Conservation (phyloP, 345 rosid genomes). For the Linum usitatissimum region DNA sequence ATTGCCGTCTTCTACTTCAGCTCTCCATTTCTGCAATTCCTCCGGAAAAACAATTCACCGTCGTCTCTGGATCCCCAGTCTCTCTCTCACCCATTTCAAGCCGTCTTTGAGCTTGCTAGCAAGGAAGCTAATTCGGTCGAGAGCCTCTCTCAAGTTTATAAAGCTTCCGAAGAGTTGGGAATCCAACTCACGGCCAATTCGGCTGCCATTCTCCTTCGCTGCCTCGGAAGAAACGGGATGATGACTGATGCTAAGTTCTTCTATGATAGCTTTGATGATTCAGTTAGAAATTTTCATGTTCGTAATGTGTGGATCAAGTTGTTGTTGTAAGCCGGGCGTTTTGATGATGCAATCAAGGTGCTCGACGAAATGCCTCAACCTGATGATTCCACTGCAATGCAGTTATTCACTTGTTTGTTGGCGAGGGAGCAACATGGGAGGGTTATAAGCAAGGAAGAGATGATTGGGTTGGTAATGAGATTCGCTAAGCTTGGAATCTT, state of each 20-base stretch:
- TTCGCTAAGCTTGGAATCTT: slow-evolving; percentile 39
- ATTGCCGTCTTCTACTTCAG: slow-evolving; percentile 39
- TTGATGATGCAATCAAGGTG: slow-evolving; percentile 51
- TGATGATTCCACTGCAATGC: slow-evolving; percentile 31
- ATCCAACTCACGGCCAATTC: slow-evolving; percentile 37
- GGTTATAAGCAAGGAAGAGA: slow-evolving; percentile 27
- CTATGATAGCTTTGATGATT: slow-evolving; percentile 30
- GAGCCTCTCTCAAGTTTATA: slow-evolving; percentile 36
- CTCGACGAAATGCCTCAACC: slow-evolving; percentile 75
- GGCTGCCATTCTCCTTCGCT: slow-evolving; percentile 35
- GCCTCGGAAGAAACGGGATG: slow-evolving; percentile 40
- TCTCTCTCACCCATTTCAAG: slow-evolving; percentile 45
- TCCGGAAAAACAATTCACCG: slow-evolving; percentile 20
- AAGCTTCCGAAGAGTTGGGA: slow-evolving; percentile 34
- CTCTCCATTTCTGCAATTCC: slow-evolving; percentile 46
- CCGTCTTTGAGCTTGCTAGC: slow-evolving; percentile 41
- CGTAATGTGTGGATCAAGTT: slow-evolving; percentile 31
- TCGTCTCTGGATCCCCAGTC: slow-evolving; percentile 16
- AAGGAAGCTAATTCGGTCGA: slow-evolving; percentile 27
- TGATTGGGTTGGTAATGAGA: slow-evolving; percentile 30
- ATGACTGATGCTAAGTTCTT: slow-evolving; percentile 33
- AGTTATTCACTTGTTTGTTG: slow-evolving; percentile 32
- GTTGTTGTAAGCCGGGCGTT: slow-evolving; percentile 27
- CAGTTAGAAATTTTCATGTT: slow-evolving; percentile 28
- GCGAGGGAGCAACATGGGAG: slow-evolving; percentile 19